These are phyloP conservation scores for Achaetomiella virescens DNA, from an alignment of 495 filamentous ascomycete species.

Conservation along the genomic window DNA sequence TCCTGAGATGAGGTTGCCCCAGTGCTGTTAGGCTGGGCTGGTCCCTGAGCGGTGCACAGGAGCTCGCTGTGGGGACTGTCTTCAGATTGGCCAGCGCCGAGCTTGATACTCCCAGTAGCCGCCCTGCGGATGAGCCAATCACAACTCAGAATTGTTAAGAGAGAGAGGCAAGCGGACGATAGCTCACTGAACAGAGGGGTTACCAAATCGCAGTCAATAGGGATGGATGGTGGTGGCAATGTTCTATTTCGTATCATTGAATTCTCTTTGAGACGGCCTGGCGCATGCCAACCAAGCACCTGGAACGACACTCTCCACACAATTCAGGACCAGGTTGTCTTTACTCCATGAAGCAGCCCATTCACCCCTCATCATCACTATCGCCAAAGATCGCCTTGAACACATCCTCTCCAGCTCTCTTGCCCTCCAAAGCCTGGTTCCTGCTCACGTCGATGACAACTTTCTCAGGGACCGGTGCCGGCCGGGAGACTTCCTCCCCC, in stretches of 20 bases:
- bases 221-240: no score
- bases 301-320: no score
- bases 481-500: background rate
- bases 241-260: no score
- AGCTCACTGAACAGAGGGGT: no score
- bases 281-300: no score
- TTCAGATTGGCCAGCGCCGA: background rate
- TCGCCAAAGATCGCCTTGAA: conserved; percentile 93
- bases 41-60: background rate
- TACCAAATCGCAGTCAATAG: no score
- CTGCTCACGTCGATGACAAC: conserved; percentile 60
- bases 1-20: background rate
- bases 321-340: no score
- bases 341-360: background rate
- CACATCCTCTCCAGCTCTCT: conserved; percentile 79
- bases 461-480: background rate
- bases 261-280: no score
- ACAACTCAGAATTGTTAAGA: background rate
- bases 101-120: background rate
- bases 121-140: background rate
- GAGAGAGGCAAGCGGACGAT: background rate
- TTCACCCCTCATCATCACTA: conserved; percentile 64
- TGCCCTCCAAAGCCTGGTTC: conserved; percentile 81
- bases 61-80: background rate
- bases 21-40: background rate